These are phyloP conservation scores for Gymnopilus junonius DNA, from an alignment of 768 basidiomycete genomes.

Conservation along the genomic window DNA sequence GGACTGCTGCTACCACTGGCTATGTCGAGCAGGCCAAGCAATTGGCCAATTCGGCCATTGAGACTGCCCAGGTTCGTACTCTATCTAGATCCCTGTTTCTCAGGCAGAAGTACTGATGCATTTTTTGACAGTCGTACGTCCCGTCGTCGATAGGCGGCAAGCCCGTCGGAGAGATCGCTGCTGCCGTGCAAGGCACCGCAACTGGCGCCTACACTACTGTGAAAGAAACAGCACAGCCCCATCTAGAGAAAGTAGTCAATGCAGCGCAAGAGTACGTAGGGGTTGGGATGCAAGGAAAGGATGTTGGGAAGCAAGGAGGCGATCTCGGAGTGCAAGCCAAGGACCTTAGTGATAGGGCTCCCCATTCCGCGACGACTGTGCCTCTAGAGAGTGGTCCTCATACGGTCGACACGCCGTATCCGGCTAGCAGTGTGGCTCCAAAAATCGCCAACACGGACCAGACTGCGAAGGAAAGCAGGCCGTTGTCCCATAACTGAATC, in stretches of 20 bases:
- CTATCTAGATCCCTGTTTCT: not conserved
- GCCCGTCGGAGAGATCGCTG: constrained; percentile 7
- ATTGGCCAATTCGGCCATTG: constrained; percentile 36
- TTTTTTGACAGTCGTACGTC: constrained; percentile 28
- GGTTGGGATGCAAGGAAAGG: constrained; percentile 20
- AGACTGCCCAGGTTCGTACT: constrained; percentile 29
- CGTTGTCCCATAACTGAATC: not conserved
- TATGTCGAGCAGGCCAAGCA: constrained; percentile 62
- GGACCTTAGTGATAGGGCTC: constrained; percentile 3
- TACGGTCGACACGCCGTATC: constrained; percentile 33
- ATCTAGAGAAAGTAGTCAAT: constrained; percentile 43
- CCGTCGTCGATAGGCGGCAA: constrained; percentile 31
- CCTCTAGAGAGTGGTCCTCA: constrained; percentile 45
- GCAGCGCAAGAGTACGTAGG: constrained; percentile 34
- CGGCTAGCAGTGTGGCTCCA: constrained; percentile 11
- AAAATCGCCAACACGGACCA: constrained; percentile 4
- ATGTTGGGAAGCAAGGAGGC: not conserved
- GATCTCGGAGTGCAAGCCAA: constrained; percentile 6
- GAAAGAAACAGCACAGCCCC: constrained; percentile 39
- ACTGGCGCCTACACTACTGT: constrained; percentile 21
- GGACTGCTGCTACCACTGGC: constrained; percentile 51
- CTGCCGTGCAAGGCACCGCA: constrained; percentile 16
- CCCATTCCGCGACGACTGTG: constrained; percentile 33
- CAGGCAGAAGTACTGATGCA: not conserved
- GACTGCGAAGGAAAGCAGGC: not conserved